phyloP scores from a whole-genome alignment of 2,329 filamentous ascomycete species.

The Elsinoe ampelina region DNA sequence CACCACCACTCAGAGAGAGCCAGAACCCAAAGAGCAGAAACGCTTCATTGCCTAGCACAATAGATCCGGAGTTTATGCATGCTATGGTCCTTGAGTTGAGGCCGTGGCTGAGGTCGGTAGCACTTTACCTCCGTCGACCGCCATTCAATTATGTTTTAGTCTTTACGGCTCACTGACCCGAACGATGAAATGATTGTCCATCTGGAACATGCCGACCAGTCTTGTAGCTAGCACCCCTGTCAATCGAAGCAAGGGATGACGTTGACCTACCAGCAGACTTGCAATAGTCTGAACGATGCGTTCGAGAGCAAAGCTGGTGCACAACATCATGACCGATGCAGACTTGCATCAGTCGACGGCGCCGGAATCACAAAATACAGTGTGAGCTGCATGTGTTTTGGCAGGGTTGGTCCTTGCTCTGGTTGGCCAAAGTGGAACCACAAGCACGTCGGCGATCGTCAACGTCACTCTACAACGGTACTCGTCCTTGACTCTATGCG shows the following conservation, averaged over 20 bases:
- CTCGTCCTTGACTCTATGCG: neutral
- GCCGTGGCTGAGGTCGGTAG: neutral
- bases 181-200: neutral
- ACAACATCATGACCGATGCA: constrained; percentile 4
- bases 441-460: neutral
- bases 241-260: neutral
- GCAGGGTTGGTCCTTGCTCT: neutral
- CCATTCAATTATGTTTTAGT: neutral
- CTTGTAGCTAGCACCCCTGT: neutral
- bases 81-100: neutral
- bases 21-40: neutral
- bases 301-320: neutral
- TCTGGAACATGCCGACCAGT: neutral
- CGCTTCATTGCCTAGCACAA: neutral
- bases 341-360: neutral
- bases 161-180: neutral
- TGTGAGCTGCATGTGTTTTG: neutral
- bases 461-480: constrained; percentile 7
- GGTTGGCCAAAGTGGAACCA: neutral
- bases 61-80: neutral
- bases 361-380: neutral
- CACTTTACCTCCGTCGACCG: constrained; percentile 6
- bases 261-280: neutral
- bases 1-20: neutral
- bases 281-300: neutral